phyloP scores from a whole-genome alignment of 2,329 filamentous ascomycete species.

The Tolypocladium paradoxum region DNA sequence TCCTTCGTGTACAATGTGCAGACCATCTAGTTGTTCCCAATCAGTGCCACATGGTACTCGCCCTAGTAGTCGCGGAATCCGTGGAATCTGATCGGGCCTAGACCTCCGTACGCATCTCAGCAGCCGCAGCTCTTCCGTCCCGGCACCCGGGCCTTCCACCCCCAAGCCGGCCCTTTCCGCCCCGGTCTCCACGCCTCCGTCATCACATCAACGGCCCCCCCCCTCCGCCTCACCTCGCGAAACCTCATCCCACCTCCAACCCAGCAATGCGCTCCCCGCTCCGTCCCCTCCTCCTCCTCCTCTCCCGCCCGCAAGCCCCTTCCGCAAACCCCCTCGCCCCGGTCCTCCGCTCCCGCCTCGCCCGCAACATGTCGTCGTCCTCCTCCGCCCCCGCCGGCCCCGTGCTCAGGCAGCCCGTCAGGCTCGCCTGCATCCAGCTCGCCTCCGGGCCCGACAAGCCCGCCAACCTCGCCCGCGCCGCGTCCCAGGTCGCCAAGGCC shows the following conservation, averaged over 20 bases:
- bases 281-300: not conserved
- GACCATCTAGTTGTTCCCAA: too few species aligned
- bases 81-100: too few species aligned
- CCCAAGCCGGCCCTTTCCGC: not conserved
- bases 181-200: not conserved
- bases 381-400: conserved; percentile 15
- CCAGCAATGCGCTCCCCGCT: not conserved
- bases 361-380: conserved; percentile 24
- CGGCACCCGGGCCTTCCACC: not conserved
- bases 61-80: too few species aligned
- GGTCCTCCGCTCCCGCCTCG: conserved; percentile 4
- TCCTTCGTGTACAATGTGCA: too few species aligned
- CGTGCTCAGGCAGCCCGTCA: conserved; percentile 65
- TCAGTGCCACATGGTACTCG: too few species aligned
- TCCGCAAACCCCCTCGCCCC: not conserved
- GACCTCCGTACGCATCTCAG: too few species aligned
- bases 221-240: not conserved
- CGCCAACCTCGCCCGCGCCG: conserved; percentile 71
- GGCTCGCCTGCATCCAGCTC: conserved; percentile 73
- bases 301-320: not conserved
- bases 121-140: too few species aligned
- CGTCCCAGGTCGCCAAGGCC: conserved; percentile 73
- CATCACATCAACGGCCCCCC: not conserved
- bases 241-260: not conserved
- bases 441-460: conserved; percentile 74